A percentile compares a stretch with the other conserved stretches of the same genome.
These are phyloP conservation scores for Metschnikowia arizonensis DNA, from an alignment of 805 yeast genomes.

Conservation along the genomic window DNA sequence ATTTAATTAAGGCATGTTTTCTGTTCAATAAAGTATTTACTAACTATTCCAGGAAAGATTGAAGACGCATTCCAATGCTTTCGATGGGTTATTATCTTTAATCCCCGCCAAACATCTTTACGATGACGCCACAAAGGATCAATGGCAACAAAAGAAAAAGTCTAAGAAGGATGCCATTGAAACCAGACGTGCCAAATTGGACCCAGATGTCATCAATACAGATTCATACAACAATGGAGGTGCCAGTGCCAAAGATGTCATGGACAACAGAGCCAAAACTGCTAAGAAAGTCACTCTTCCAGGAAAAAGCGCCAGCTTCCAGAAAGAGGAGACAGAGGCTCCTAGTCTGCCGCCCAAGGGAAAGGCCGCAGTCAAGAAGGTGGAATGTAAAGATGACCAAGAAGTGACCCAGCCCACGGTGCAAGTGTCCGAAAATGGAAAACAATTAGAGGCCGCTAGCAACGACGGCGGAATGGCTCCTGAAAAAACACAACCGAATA, in stretches of 20 bases:
- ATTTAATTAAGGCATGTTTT: neutral
- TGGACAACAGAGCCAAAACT: constrained; percentile 48
- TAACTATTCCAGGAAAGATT: constrained; percentile 58
- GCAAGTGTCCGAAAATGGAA: neutral
- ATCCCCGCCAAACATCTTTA: constrained; percentile 94
- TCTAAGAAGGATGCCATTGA: constrained; percentile 57
- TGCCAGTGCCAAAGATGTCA: constrained; percentile 57
- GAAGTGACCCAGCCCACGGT: constrained; percentile 1
- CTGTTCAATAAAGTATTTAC: neutral
- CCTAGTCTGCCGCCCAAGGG: neutral
- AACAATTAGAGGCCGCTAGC: neutral
- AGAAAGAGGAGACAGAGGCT: constrained; percentile 10
- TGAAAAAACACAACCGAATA: constrained; percentile 6
- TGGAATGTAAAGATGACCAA: constrained; percentile 4
- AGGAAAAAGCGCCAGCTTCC: constrained; percentile 16
- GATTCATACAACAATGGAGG: constrained; percentile 40
- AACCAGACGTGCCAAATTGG: constrained; percentile 67
- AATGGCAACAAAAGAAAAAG: constrained; percentile 85
- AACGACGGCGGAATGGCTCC: constrained; percentile 17
- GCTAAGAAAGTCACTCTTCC: constrained; percentile 51
- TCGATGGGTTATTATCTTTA: constrained; percentile 81
- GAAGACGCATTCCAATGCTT: constrained; percentile 74
- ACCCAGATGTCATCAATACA: constrained; percentile 53
- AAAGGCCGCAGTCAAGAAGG: neutral
- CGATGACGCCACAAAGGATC: constrained; percentile 83